Evolutionary conservation across 2,329 filamentous ascomycete genomes (phyloP).

Genomic region (Phaeomoniella chlamydospora): DNA sequence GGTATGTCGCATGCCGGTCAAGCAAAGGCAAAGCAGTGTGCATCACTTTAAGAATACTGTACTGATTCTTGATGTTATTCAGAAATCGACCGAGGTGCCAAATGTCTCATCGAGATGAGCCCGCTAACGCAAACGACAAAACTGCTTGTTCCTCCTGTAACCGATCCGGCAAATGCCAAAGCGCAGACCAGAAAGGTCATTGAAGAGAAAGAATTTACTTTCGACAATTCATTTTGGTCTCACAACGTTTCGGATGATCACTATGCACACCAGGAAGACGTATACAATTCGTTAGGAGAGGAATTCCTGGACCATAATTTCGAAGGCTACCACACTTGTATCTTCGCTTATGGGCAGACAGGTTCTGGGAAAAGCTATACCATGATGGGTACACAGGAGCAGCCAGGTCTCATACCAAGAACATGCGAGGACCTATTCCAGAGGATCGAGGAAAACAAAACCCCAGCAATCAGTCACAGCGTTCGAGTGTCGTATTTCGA

Average conservation of each 20-base stretch:
- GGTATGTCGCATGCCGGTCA: constrained; percentile 31
- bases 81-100: constrained; percentile 70
- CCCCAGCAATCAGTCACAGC: constrained; percentile 87
- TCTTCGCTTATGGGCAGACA: constrained; percentile 96
- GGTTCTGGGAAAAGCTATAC: constrained; percentile 97
- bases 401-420: constrained; percentile 82
- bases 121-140: constrained; percentile 74
- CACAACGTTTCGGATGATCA: constrained; percentile 65
- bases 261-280: constrained; percentile 83
- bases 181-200: constrained; percentile 57
- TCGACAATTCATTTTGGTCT: constrained; percentile 98
- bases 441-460: constrained; percentile 72
- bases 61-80: constrained; percentile 12
- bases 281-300: constrained; percentile 87
- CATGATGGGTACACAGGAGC: constrained; percentile 79
- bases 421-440: constrained; percentile 95
- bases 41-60: background rate
- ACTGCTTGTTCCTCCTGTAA: constrained; percentile 53
- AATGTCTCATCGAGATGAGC: constrained; percentile 87
- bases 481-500: constrained; percentile 98
- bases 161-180: constrained; percentile 29
- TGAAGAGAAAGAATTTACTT: constrained; percentile 85
- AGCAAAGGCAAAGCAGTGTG: constrained; percentile 2
- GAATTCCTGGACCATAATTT: constrained; percentile 99
- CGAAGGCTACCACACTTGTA: constrained; percentile 97